Evolutionary conservation across 768 basidiomycete species (phyloP).

Genomic region (Cystofilobasidium macerans): DNA sequence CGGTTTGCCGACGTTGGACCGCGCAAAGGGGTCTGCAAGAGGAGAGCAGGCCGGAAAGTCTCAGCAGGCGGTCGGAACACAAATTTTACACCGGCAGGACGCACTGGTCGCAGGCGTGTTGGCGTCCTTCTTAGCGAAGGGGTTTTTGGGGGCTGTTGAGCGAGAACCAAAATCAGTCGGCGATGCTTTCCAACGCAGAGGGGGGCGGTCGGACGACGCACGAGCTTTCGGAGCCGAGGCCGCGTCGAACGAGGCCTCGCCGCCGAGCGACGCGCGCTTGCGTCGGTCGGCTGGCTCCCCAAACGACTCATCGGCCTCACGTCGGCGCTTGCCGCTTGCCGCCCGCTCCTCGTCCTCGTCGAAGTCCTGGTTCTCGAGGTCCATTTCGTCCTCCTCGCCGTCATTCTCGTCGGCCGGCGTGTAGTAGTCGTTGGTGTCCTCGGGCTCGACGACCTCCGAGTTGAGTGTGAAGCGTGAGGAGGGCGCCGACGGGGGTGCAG

Average conservation of each 20-base stretch:
- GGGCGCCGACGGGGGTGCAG: not conserved
- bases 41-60: not conserved
- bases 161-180: not conserved
- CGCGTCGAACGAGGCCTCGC: not conserved
- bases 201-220: not conserved
- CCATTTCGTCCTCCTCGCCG: not conserved
- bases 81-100: not conserved
- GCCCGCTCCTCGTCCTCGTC: conserved; percentile 14
- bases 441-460: not conserved
- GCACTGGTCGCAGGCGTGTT: not conserved
- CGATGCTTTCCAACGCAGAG: not conserved
- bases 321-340: conserved; percentile 9
- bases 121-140: conserved; percentile 19
- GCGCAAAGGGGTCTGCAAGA: conserved; percentile 16
- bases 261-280: conserved; percentile 8
- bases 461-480: not conserved
- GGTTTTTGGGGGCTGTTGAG: conserved; percentile 13
- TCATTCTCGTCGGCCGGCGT: not conserved
- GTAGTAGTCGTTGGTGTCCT: not conserved
- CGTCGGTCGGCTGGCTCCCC: conserved; percentile 3
- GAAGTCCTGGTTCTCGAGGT: not conserved
- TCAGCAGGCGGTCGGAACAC: not conserved
- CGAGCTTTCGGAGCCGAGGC: not conserved
- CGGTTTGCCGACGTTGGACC: conserved; percentile 8
- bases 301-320: conserved; percentile 11